Conservation (phyloP, 73 alveolate species). For the Uronychia setigera region DNA sequence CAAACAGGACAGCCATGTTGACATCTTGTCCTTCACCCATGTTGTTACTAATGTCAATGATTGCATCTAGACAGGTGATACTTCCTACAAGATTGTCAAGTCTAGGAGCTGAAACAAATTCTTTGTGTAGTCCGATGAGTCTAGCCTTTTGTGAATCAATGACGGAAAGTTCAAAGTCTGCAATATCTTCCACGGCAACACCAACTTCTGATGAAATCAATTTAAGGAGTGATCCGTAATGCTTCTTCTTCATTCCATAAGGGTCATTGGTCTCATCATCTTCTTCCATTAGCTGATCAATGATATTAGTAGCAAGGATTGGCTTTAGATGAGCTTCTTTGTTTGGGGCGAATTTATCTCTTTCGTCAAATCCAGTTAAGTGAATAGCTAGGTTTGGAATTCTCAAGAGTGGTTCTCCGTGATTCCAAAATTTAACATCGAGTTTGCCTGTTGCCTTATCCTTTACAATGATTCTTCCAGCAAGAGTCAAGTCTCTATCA, state of each 20-base stretch:
- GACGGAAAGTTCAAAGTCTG: conserved; percentile 90
- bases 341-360: conserved; percentile 84
- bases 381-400: conserved; percentile 97
- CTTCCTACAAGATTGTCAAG: conserved; percentile 94
- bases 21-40: conserved; percentile 51
- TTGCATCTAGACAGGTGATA: conserved; percentile 88
- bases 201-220: conserved; percentile 81
- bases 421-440: conserved; percentile 83
- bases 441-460: conserved; percentile 75
- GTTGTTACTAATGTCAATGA: conserved; percentile 56
- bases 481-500: conserved; percentile 97
- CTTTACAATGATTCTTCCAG: conserved; percentile 92
- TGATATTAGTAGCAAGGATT: conserved; percentile 82
- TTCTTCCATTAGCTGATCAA: conserved; percentile 68
- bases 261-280: conserved; percentile 63
- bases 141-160: conserved; percentile 92
- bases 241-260: conserved; percentile 86
- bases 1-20: conserved; percentile 88
- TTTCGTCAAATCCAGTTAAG: conserved; percentile 80
- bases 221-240: conserved; percentile 73
- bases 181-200: conserved; percentile 78
- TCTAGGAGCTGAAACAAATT: conserved; percentile 93
- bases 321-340: conserved; percentile 96
- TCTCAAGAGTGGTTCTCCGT: conserved; percentile 87
- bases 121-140: conserved; percentile 93